Conservation (phyloP, 2,329 filamentous ascomycete species). For the Ambrosiella beaveri region DNA sequence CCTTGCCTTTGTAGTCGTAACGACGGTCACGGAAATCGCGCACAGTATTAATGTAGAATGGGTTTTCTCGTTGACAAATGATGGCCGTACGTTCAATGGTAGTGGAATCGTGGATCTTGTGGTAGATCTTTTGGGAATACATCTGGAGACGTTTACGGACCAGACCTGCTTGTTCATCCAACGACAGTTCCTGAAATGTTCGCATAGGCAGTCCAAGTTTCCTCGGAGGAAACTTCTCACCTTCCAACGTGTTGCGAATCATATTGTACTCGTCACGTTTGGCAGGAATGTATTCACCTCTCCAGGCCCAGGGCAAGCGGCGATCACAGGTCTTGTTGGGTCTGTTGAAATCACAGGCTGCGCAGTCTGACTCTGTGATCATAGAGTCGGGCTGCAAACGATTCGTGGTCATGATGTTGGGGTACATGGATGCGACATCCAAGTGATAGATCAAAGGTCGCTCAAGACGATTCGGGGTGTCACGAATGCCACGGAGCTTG, state of each 20-base stretch:
- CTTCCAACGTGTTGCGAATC: conserved; percentile 81
- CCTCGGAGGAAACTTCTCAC: conserved; percentile 78
- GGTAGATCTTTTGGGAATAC: conserved; percentile 97
- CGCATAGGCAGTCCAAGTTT: conserved; percentile 50
- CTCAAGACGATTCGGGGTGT: conserved; percentile 70
- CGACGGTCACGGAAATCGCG: conserved; percentile 89
- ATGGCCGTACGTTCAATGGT: conserved; percentile 91
- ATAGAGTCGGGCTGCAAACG: conserved; percentile 96
- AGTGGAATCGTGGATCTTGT: conserved; percentile 92
- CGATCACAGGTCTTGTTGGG: conserved; percentile 95
- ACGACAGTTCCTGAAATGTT: conserved; percentile 62
- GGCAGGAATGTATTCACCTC: conserved; percentile 89
- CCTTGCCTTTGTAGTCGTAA: conserved; percentile 96
- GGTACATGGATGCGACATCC: conserved; percentile 98
- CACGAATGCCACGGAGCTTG: conserved; percentile 53
- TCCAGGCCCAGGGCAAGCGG: conserved; percentile 90
- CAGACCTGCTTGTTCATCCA: conserved; percentile 65
- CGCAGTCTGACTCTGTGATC: conserved; percentile 90
- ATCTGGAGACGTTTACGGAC: conserved; percentile 76
- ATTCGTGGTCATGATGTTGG: conserved; percentile 99
- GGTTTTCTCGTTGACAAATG: conserved; percentile 94
- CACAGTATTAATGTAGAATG: conserved; percentile 95
- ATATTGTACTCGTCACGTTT: conserved; percentile 99
- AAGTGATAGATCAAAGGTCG: conserved; percentile 89
- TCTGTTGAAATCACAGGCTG: conserved; percentile 93